Evolutionary conservation across 805 yeast species (phyloP).

Genomic region (Hagleromyces aurorensis): DNA sequence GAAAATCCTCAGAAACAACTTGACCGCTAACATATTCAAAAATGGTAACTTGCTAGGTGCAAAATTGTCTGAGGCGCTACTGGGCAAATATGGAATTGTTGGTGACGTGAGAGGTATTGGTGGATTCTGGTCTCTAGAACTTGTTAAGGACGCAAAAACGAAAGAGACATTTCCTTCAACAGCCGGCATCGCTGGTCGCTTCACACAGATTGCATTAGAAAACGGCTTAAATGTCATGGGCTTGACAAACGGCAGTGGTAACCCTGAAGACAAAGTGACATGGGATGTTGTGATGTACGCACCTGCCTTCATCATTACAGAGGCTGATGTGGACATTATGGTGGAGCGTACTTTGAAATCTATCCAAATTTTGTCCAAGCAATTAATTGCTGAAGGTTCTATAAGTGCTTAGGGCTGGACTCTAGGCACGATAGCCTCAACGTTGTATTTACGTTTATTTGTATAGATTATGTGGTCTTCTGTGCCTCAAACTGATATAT

Average conservation of each 20-base stretch:
- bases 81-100: conserved; percentile 34
- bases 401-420: not conserved
- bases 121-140: conserved; percentile 50
- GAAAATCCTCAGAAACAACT: conserved; percentile 30
- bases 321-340: conserved; percentile 37
- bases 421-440: not conserved
- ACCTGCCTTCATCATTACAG: conserved; percentile 39
- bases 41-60: conserved; percentile 38
- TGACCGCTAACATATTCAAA: conserved; percentile 37
- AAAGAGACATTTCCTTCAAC: conserved; percentile 40
- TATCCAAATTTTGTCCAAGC: conserved; percentile 29
- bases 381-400: conserved; percentile 14
- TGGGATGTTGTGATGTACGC: conserved; percentile 41
- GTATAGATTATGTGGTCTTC: not conserved
- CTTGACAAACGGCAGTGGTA: conserved; percentile 35
- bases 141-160: conserved; percentile 45
- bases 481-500: not conserved
- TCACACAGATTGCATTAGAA: conserved; percentile 32
- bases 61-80: conserved; percentile 30
- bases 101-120: conserved; percentile 62
- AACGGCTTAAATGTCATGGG: conserved; percentile 45
- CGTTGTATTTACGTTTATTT: not conserved
- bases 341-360: conserved; percentile 35
- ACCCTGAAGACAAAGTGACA: no score
- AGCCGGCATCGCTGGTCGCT: conserved; percentile 32